A percentile compares a stretch with the other conserved stretches of the same genome.
These are phyloP conservation scores for Penicillium robsamsonii DNA, from an alignment of 495 filamentous ascomycete species.

Conservation along the genomic window DNA sequence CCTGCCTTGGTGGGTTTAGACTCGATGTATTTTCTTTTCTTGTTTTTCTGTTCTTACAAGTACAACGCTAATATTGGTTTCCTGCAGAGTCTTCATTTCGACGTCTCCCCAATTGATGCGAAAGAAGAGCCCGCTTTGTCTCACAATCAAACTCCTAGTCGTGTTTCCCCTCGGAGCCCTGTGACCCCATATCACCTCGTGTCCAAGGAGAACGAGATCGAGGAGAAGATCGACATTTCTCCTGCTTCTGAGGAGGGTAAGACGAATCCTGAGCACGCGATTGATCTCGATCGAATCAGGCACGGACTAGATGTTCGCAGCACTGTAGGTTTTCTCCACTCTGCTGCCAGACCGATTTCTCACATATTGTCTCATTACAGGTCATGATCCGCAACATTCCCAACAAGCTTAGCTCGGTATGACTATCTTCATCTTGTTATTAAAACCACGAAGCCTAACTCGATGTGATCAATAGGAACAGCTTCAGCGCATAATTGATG, in stretches of 20 bases:
- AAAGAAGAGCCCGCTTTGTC: background rate
- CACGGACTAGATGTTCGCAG: conserved; percentile 58
- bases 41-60: background rate
- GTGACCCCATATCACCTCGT: background rate
- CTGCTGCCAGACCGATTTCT: conserved; percentile 16
- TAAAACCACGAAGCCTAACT: background rate
- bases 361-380: conserved; percentile 41
- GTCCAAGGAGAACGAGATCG: background rate
- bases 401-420: conserved; percentile 77
- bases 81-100: background rate
- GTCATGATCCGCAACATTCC: conserved; percentile 97
- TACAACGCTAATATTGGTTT: background rate
- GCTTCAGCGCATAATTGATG: conserved; percentile 76
- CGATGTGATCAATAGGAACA: conserved; percentile 40
- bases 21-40: background rate
- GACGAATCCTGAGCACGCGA: background rate
- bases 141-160: background rate
- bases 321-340: conserved; percentile 53
- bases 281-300: background rate
- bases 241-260: background rate
- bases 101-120: background rate
- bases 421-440: conserved; percentile 2
- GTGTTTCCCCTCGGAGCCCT: background rate
- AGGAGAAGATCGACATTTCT: background rate
- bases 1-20: background rate